These are phyloP conservation scores for Apiospora marii DNA, from an alignment of 2,329 filamentous ascomycete genomes.

Conservation along the genomic window DNA sequence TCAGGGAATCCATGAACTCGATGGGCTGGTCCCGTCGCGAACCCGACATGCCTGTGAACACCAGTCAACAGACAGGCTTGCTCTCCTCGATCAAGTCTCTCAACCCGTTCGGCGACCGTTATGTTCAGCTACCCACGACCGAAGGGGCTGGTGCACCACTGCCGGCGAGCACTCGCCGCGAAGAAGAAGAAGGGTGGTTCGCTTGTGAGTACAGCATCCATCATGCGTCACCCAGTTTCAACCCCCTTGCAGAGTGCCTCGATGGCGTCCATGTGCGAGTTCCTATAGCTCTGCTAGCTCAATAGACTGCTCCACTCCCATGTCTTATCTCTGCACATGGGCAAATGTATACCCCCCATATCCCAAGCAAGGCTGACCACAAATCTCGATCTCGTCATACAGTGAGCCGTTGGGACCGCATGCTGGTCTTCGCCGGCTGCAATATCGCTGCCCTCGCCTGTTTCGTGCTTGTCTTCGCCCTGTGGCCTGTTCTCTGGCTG, in stretches of 20 bases:
- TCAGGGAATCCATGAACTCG: conserved; percentile 93
- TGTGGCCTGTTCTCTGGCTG: conserved; percentile 83
- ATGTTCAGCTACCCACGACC: conserved; percentile 88
- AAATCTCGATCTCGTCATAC: conserved; percentile 40
- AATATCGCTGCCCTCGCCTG: conserved; percentile 89
- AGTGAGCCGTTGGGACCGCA: conserved; percentile 98
- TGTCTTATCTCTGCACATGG: conserved; percentile 53
- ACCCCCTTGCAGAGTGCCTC: conserved; percentile 47
- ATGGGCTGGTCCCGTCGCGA: conserved; percentile 93
- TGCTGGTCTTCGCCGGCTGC: conserved; percentile 90
- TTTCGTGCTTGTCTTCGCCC: conserved; percentile 90
- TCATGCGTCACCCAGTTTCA: conserved; percentile 40
- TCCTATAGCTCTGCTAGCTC: conserved; percentile 28
- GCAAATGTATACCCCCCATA: conserved; percentile 34
- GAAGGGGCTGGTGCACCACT: conserved; percentile 85
- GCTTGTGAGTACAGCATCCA: conserved; percentile 73
- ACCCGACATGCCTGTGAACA: conserved; percentile 77
- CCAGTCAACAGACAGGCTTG: conserved; percentile 74
- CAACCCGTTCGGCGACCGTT: conserved; percentile 87
- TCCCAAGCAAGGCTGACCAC: conserved; percentile 39
- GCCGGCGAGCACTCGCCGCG: conserved; percentile 82
- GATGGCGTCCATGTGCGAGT: conserved; percentile 53
- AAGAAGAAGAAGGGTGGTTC: conserved; percentile 97
- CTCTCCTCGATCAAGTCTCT: conserved; percentile 82
- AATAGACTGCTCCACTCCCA: conserved; percentile 40